Evolutionary conservation across 257 asterid species (phyloP).

Genomic region (Solanum peruvianum): DNA sequence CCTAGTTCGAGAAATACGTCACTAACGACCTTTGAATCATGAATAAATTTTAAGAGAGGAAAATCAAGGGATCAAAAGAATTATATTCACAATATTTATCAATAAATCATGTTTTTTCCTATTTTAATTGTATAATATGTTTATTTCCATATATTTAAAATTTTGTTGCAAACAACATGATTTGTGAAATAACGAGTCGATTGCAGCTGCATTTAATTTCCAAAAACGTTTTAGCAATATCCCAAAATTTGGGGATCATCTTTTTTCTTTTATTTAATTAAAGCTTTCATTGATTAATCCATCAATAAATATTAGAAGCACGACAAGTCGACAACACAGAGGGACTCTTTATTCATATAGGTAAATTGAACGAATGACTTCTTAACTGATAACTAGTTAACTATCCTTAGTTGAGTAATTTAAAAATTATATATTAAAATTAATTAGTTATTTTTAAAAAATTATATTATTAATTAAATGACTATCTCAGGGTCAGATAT

Average conservation of each 20-base stretch:
- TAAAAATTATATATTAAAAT: too few relatives aligned
- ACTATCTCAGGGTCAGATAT: fast-evolving
- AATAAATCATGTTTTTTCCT: too few relatives aligned
- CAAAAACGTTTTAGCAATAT: neutral
- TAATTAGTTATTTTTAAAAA: neutral
- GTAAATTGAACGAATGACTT: neutral
- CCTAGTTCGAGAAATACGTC: too few relatives aligned
- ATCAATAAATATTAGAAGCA: neutral
- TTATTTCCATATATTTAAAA: too few relatives aligned
- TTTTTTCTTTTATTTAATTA: neutral
- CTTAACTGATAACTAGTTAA: too few relatives aligned
- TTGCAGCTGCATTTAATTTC: neutral
- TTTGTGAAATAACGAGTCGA: neutral
- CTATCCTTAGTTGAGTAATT: neutral
- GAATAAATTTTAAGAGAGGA: too few relatives aligned
- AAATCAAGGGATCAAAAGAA: too few relatives aligned
- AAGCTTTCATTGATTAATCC: neutral
- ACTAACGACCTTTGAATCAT: too few relatives aligned
- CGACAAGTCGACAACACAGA: too few relatives aligned
- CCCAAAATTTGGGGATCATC: neutral
- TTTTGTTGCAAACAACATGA: neutral
- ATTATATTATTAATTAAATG: neutral
- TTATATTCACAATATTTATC: too few relatives aligned
- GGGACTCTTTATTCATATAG: neutral
- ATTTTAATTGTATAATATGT: too few relatives aligned